Evolutionary conservation across 2,329 filamentous ascomycete genomes (phyloP).

Genomic region (Ilyonectria mors-panacis): DNA sequence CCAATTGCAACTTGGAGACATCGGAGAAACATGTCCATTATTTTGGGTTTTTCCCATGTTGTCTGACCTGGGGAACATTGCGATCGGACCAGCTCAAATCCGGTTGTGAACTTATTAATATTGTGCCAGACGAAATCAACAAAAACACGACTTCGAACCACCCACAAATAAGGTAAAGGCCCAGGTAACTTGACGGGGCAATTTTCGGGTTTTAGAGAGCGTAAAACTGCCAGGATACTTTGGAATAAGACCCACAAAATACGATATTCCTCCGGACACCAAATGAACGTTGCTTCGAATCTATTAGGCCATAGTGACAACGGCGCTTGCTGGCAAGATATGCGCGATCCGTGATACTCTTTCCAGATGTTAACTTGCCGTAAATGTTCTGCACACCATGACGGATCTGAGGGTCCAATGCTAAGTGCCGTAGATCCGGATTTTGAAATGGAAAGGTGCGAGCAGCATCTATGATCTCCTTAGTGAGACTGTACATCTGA

Average conservation of each 20-base stretch:
- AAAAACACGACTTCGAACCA: conserved; percentile 17
- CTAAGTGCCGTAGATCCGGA: conserved; percentile 19
- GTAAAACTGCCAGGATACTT: not conserved
- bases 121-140: conserved; percentile 20
- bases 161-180: conserved; percentile 17
- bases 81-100: conserved; percentile 14
- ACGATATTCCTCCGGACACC: conserved; percentile 11
- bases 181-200: not conserved
- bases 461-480: conserved; percentile 24
- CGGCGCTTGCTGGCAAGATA: conserved; percentile 26
- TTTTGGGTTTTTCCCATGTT: conserved; percentile 1
- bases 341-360: conserved; percentile 3
- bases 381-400: conserved; percentile 5
- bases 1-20: conserved; percentile 20
- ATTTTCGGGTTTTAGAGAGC: conserved; percentile 4
- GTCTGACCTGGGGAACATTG: not conserved
- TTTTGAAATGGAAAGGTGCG: conserved; percentile 26
- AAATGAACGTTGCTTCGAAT: conserved; percentile 23
- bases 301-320: conserved; percentile 16
- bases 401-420: conserved; percentile 5
- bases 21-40: conserved; percentile 21
- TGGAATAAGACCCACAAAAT: conserved; percentile 20
- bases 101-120: conserved; percentile 27
- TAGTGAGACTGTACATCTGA: conserved; percentile 23
- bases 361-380: not conserved